Evolutionary conservation across 1,284 basidiomycete genomes (phyloP), one percentile per base, ranked within the genome.

Genomic region (Sutorius eximius): DNA sequence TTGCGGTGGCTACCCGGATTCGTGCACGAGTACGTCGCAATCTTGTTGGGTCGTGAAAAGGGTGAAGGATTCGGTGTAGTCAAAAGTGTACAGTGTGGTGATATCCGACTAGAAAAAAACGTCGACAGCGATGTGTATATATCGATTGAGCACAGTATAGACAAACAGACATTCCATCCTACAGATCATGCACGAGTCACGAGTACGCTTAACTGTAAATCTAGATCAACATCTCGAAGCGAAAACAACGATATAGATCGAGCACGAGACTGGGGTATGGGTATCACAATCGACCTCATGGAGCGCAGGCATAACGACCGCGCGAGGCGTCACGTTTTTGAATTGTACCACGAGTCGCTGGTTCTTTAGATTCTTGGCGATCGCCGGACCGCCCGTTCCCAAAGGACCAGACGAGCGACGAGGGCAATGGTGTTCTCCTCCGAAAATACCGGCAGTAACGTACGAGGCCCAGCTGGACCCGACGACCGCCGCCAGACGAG

Each of bases 381-480:
- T 45, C 66, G 58, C 24, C 64, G 57, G 16, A 72, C 57, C 11
- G 55, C 52, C 16, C 56, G 58, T 41, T 71, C 69, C 70, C 69
- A 72, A 12, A 69, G 52, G 36, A 57, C 57, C 32, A 72, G 63
- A 22, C 70, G 64, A 27, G 66, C 46, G 4, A 57, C 16, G 15
- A 72, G 57, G 3, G 67, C 51, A 33, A 56, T 45, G 4, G 38
- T 29, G 15, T 71, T 72, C n/a, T 59, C 64, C 37, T 60, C 68
- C 1, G 67, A 71, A 51, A 56, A 72, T 1, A 62, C 42, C 0
- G 60, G 61, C 1, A 56, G 47, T 10, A 61, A 38, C 16, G 51
- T 53, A 36, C 55, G 55, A 7, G 60, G 52, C 4, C 57, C 63
- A 27, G 60, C 57, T 3, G 56, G 20, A 8, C 45, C 37, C n/a